A percentile compares a stretch with the other conserved stretches of the same genome.
phyloP scores from a whole-genome alignment of 139 green algal species.

The Spirogloea muscicola region DNA sequence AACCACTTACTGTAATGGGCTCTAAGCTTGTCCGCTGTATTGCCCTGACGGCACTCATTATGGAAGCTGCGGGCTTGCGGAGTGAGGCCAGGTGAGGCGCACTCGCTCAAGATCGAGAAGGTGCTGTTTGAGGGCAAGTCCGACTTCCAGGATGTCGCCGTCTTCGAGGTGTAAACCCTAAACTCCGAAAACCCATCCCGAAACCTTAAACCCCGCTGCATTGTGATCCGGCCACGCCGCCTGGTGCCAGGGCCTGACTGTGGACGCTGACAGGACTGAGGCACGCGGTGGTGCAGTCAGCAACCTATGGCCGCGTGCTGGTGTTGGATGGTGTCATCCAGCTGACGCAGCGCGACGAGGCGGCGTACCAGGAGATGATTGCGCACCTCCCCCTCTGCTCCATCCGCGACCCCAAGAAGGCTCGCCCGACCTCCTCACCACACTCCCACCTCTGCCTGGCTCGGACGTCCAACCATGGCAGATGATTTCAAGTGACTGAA shows the following conservation, averaged over 20 bases:
- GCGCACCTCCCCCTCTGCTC: conserved; percentile 85
- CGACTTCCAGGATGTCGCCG: conserved; percentile 82
- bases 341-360: conserved; percentile 91
- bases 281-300: conserved; percentile 28
- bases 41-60: neutral
- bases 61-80: conserved; percentile 65
- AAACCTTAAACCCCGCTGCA: too few species aligned
- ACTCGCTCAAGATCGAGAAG: conserved; percentile 85
- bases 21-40: too few species aligned
- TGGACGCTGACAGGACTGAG: neutral
- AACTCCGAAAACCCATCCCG: too few species aligned
- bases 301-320: conserved; percentile 85
- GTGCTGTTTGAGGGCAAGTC: conserved; percentile 77
- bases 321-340: conserved; percentile 97
- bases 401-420: conserved; percentile 60
- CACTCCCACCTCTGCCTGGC: neutral
- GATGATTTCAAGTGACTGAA: neutral
- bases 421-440: neutral
- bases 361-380: conserved; percentile 99
- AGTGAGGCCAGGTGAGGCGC: conserved; percentile 90
- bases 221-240: too few species aligned
- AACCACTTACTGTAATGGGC: too few species aligned
- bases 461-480: neutral
- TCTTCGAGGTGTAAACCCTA: conserved; percentile 45
- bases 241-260: too few species aligned